A percentile compares a stretch with the other conserved stretches of the same genome.
These are phyloP conservation scores for Leccinum subatratum DNA, from an alignment of 1,284 basidiomycete genomes.

Conservation along the genomic window DNA sequence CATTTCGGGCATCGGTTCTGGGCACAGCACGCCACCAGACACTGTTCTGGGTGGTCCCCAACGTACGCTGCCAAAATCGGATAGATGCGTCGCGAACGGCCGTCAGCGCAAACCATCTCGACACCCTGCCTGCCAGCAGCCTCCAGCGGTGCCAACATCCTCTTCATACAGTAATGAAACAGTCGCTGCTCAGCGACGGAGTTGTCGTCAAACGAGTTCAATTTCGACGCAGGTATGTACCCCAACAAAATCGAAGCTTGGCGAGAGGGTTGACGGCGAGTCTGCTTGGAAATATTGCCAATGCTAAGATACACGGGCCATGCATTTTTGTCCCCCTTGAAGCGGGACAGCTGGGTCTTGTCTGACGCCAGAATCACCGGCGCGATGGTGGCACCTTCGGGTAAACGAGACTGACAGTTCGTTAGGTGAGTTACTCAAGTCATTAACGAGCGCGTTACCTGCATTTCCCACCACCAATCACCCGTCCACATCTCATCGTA, in stretches of 20 bases:
- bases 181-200: neutral
- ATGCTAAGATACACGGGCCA: neutral
- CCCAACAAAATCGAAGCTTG: neutral
- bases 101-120: constrained; percentile 1
- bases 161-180: neutral
- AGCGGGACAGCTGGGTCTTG: neutral
- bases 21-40: constrained; percentile 20
- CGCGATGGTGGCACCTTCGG: neutral
- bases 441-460: neutral
- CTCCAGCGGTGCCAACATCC: neutral
- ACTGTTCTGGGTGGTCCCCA: constrained; percentile 1
- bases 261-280: neutral
- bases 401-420: neutral
- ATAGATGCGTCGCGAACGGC: constrained; percentile 6
- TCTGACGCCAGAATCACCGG: neutral
- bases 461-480: neutral
- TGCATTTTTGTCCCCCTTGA: neutral
- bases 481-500: neutral
- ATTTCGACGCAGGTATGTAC: neutral
- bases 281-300: neutral
- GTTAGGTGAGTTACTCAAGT: neutral
- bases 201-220: neutral
- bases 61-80: constrained; percentile 20
- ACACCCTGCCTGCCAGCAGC: neutral
- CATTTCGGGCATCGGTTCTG: constrained; percentile 22